Percentiles rank a stretch among this genome's conserved stretches.
Conservation (phyloP, 2,329 filamentous ascomycete species). For the Fusarium floridanum region DNA sequence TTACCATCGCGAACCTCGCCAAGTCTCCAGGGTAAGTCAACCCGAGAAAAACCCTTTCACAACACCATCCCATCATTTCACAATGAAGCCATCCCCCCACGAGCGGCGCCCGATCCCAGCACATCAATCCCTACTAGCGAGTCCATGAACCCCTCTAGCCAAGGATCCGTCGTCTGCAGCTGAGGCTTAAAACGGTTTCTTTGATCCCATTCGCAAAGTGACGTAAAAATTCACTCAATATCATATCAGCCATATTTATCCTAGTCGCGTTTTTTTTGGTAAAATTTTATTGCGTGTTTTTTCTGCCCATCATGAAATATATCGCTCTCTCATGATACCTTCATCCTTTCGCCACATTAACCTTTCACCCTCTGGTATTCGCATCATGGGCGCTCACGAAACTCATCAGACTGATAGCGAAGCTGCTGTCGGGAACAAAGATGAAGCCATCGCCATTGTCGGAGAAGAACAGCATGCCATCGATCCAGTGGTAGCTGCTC, state of each 20-base stretch:
- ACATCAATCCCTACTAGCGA: background rate
- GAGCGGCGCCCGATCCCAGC: background rate
- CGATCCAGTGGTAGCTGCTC: constrained; percentile 66
- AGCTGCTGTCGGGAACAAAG: constrained; percentile 38
- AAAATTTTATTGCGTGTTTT: background rate
- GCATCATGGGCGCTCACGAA: constrained; percentile 27
- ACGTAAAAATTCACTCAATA: constrained; percentile 38
- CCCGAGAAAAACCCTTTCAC: background rate
- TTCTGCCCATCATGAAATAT: background rate
- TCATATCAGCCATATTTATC: constrained; percentile 25
- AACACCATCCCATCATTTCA: background rate
- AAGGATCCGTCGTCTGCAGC: constrained; percentile 11
- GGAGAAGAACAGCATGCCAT: constrained; percentile 67
- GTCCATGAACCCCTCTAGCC: background rate
- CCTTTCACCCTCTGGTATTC: no score
- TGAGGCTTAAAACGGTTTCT: constrained; percentile 36
- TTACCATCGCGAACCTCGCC: background rate
- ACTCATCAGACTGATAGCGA: constrained; percentile 16
- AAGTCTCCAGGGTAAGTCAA: background rate
- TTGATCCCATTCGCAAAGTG: constrained; percentile 3
- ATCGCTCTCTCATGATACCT: constrained; percentile 11
- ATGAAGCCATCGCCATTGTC: constrained; percentile 64
- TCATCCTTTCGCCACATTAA: background rate
- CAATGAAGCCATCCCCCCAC: background rate
- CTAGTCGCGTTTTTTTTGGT: background rate